A percentile compares a stretch with the other conserved stretches of the same genome.
Evolutionary conservation across 805 yeast genomes (phyloP).

Genomic region (Nakazawaea ishiwadae): DNA sequence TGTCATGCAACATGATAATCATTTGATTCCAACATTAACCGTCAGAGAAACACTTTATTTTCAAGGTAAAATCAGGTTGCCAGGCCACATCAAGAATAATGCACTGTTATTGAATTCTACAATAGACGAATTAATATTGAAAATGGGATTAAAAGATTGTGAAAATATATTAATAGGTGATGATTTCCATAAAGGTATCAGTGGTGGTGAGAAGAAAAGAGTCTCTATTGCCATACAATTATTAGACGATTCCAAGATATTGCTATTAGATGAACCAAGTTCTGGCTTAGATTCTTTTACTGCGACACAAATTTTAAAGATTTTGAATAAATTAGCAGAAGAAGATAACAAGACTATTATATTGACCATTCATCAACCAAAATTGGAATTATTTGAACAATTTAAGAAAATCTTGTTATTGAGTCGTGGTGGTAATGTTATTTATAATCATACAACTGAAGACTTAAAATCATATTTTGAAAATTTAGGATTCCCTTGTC

Average conservation of each 20-base stretch:
- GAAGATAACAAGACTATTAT: constrained; percentile 59
- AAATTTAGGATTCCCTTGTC: constrained; percentile 49
- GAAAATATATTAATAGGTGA: constrained; percentile 69
- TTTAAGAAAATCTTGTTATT: constrained; percentile 72
- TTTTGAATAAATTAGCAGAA: constrained; percentile 50
- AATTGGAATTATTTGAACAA: constrained; percentile 53
- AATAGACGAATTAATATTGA: constrained; percentile 56
- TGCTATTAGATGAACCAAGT: constrained; percentile 84
- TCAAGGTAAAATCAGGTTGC: constrained; percentile 67
- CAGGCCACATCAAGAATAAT: constrained; percentile 30
- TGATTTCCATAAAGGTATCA: constrained; percentile 57
- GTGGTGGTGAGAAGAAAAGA: constrained; percentile 80
- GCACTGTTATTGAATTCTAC: constrained; percentile 35
- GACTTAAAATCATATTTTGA: constrained; percentile 43
- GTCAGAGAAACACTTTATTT: constrained; percentile 71
- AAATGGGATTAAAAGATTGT: constrained; percentile 68
- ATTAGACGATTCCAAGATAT: constrained; percentile 62
- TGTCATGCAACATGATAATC: constrained; percentile 79
- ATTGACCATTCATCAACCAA: constrained; percentile 82
- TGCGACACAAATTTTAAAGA: constrained; percentile 59
- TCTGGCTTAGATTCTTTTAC: constrained; percentile 84
- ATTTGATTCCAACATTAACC: constrained; percentile 64
- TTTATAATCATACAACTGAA: constrained; percentile 56
- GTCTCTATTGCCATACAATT: constrained; percentile 80
- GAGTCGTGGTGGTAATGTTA: constrained; percentile 68